Evolutionary conservation across 2,329 filamentous ascomycete species (phyloP).

Genomic region (Ophiostoma pallidulum): DNA sequence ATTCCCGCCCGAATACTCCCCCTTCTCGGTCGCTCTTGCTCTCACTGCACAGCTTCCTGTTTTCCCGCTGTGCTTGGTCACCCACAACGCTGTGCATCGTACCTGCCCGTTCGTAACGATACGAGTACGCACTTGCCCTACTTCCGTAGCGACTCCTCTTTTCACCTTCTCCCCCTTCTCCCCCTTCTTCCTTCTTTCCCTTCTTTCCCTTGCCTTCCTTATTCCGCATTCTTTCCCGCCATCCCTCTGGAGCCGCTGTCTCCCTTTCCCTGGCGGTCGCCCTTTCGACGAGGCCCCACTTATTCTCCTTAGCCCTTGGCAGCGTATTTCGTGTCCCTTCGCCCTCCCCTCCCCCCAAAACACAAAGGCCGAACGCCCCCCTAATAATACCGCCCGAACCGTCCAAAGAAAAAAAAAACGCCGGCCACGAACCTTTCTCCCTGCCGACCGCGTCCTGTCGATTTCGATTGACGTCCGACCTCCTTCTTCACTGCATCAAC

Average conservation of each 20-base stretch:
- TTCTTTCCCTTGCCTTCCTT: conserved; percentile 8
- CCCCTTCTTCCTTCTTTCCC: background rate
- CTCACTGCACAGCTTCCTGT: too few species aligned
- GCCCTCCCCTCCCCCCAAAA: conserved; percentile 5
- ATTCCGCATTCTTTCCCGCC: too few species aligned
- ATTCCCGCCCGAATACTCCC: conserved; percentile 7
- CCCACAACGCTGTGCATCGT: background rate
- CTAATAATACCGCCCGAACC: background rate
- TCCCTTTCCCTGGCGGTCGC: too few species aligned
- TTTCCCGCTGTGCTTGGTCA: background rate
- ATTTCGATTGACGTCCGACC: too few species aligned
- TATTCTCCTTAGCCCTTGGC: conserved; percentile 9
- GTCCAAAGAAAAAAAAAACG: background rate
- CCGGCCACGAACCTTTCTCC: conserved; percentile 3
- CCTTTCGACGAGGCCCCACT: too few species aligned
- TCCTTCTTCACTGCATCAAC: background rate
- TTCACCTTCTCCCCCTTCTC: background rate
- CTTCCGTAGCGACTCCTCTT: background rate
- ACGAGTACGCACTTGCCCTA: too few species aligned
- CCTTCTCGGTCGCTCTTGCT: conserved; percentile 4
- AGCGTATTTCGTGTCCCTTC: conserved; percentile 10
- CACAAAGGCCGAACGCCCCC: conserved; percentile 3
- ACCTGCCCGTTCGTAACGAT: background rate
- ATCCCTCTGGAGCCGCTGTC: too few species aligned
- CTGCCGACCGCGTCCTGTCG: conserved; percentile 7